Evolutionary conservation across 495 filamentous ascomycete genomes (phyloP), one percentile per base, ranked within the genome.

Genomic region (Penicillium flavigenum): DNA sequence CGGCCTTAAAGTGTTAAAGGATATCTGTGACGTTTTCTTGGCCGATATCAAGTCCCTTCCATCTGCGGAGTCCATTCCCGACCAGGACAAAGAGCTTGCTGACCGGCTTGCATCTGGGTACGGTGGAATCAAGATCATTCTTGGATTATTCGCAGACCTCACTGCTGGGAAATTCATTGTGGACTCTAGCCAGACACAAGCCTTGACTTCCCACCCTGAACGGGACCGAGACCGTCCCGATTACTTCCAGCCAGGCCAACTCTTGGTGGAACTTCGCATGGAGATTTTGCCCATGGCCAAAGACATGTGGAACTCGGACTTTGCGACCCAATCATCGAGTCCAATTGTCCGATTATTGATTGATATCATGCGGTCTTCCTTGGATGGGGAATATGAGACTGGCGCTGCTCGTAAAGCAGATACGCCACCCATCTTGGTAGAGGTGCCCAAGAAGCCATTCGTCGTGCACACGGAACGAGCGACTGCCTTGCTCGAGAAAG

Each of bases 261-360:
- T 98, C 54, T 67, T 96, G 11, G 87, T 99, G 32, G 94, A 98
- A 67, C 74, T 98, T 43, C 85, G 92, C 45, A 84, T 90, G 77
- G 81, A 86, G 29, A 84, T 97, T 44, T 68, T 97, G n/a, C 90
- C 91, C 2, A 85, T 88, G 52, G 81, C 91, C 46, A 83, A 79
- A 51, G 79, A 84, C 24, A 82, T 97, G 53, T 99, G 95, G 95
- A 92, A 90, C 7, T 76, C 76, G 6, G 74, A 78, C 31, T 78
- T 78, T 56, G 81, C 83, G 26, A 91, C 94, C 57, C 90, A 90
- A 60, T 87, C 87, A 2, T 82, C 88, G 20, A 86, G 83, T 27
- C 75, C 81, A 16, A 86, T 92, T 34, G 81, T 93, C 19, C 90
- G 92, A 63, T 88, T 84, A 57, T 72, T 95, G 32, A 85, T 97